These are phyloP conservation scores for Chloranthus sessilifolius DNA, from an alignment of 164 flowering plant species.

Conservation along the genomic window DNA sequence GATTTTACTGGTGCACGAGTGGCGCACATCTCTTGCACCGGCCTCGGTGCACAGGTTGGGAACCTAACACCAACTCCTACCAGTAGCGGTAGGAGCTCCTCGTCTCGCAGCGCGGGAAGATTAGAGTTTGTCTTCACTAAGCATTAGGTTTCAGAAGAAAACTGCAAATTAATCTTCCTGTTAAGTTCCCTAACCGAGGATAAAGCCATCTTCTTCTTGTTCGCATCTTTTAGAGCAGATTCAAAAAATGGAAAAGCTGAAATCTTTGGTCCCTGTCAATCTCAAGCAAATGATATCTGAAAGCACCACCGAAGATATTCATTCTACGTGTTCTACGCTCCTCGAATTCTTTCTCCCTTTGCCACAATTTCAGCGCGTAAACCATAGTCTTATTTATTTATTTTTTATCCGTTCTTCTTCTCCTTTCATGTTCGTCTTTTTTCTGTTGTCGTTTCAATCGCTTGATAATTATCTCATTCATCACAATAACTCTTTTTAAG, in stretches of 20 bases:
- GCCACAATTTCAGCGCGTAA: slow-evolving; percentile 56
- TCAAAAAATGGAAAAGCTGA: slow-evolving; percentile 61
- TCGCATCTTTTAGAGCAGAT: background rate
- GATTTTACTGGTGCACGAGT: too few relatives aligned
- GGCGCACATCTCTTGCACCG: too few relatives aligned
- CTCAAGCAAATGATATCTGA: slow-evolving; percentile 35
- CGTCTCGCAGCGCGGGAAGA: background rate
- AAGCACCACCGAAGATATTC: slow-evolving; percentile 39
- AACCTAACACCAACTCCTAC: too few relatives aligned
- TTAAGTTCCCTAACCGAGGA: too few relatives aligned
- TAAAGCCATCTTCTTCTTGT: background rate
- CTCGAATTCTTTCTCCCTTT: slow-evolving; percentile 41
- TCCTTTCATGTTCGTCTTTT: background rate
- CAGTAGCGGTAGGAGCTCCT: background rate
- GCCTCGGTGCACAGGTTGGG: too few relatives aligned
- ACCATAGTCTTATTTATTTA: too few relatives aligned
- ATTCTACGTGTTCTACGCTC: slow-evolving; percentile 48
- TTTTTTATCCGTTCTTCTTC: background rate
- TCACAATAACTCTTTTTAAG: slow-evolving; percentile 27
- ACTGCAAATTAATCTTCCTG: background rate
- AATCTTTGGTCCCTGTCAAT: slow-evolving; percentile 39
- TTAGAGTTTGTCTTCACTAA: background rate
- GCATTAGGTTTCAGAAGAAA: background rate
- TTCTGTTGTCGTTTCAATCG: background rate
- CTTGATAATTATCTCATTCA: background rate